Evolutionary conservation across 345 rosid genomes (phyloP).

Genomic region (Salix exigua): DNA sequence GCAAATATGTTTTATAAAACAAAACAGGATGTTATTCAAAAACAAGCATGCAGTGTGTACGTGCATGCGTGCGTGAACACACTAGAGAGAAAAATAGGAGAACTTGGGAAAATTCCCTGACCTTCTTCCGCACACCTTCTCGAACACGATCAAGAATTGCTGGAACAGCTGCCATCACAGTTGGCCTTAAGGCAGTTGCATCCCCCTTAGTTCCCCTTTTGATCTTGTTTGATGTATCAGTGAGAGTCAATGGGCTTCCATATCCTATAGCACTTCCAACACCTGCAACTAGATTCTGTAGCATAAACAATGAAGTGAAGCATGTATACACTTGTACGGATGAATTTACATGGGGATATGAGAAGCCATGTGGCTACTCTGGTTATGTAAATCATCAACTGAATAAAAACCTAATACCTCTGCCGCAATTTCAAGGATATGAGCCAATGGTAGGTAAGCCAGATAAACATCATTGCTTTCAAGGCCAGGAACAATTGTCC

Average conservation of each 20-base stretch:
- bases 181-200: conserved; percentile 72
- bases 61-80: not conserved
- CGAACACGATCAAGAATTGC: conserved; percentile 98
- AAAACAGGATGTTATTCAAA: conserved; percentile 1
- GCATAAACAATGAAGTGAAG: conserved; percentile 8
- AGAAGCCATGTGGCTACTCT: not conserved
- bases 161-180: conserved; percentile 96
- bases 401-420: conserved; percentile 48
- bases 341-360: not conserved
- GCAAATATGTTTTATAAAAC: conserved; percentile 14
- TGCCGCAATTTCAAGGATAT: conserved; percentile 93
- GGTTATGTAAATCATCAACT: conserved; percentile 1
- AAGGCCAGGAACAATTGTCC: conserved; percentile 86
- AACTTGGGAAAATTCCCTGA: conserved; percentile 20
- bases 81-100: not conserved
- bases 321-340: not conserved
- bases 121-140: conserved; percentile 97
- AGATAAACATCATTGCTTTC: conserved; percentile 78
- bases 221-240: conserved; percentile 90
- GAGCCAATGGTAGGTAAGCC: conserved; percentile 92
- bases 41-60: not conserved
- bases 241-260: conserved; percentile 91
- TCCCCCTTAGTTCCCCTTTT: conserved; percentile 91
- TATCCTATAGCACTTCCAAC: conserved; percentile 95
- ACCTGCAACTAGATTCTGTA: conserved; percentile 72